Evolutionary conservation across 1,284 basidiomycete species (phyloP), one percentile per base, ranked within the genome.

Genomic region (Neotropicomus parvogracilis): DNA sequence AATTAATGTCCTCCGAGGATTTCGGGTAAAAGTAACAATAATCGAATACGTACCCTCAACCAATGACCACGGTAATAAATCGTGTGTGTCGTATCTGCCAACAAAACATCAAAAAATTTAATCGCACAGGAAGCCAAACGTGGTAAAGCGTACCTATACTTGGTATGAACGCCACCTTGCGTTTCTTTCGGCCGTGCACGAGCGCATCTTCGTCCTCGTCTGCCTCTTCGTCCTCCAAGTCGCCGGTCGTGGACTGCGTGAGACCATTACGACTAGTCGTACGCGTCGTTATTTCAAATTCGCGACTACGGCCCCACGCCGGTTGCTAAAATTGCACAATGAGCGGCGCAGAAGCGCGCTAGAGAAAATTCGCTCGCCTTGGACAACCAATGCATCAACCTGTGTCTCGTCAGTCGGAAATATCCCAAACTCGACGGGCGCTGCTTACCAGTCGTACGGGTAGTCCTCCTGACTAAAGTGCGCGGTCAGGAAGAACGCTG

Each of bases 1-100:
- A 35, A 64, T 54, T 53, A 35, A 65, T 54, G 55, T 54, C 56
- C 54, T 58, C 62, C 57, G 53, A 54, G 53, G 53, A 54, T 26
- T 44, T 50, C 14, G 38, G n/a, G 41, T 20, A 38, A 49, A 27
- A 48, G 40, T 46, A 39, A 21, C 27, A 48, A 47, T 46, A 40
- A 40, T 51, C 50, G 49, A 34, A 52, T 50, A 60, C 80, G 58
- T 63, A 90, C 87, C 60, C 85, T 78, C 52, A 91, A 74, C 88
- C 88, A 90, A 61, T 91, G 88, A 45, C 88, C 88, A 58, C 80
- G 80, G 72, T 89, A 90, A 72, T 87, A 90, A 50, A 90, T 88
- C 14, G 86, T 90, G 65, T 91, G 88, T 6, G 85, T 89, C 1
- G 87, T 88, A 63, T 90, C 88, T 88, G 64, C 36, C 31, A 39